These are phyloP conservation scores for Rugosomyces carneus DNA, from an alignment of 1,284 basidiomycete species.

Conservation along the genomic window DNA sequence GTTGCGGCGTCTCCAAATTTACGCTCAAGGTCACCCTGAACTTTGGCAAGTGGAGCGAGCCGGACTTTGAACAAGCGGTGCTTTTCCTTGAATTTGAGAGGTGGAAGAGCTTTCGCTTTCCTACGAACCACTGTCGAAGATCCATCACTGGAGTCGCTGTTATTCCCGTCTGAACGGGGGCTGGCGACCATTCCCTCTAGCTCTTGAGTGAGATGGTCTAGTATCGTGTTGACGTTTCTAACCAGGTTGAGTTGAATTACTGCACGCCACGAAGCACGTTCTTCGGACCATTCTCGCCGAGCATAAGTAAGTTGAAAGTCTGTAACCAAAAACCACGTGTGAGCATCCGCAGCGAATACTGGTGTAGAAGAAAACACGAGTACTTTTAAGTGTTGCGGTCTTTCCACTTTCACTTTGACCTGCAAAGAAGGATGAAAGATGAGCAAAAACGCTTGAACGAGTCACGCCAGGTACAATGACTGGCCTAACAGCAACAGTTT, in stretches of 20 bases:
- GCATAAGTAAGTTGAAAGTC: slow-evolving; percentile 72
- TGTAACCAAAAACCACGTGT: slow-evolving; percentile 19
- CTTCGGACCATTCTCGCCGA: slow-evolving; percentile 57
- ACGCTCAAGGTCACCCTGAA: slow-evolving; percentile 55
- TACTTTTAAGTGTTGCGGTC: slow-evolving; percentile 37
- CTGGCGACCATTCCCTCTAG: slow-evolving; percentile 35
- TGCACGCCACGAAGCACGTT: slow-evolving; percentile 63
- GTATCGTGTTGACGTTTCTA: slow-evolving; percentile 56
- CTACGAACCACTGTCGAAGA: slow-evolving; percentile 22
- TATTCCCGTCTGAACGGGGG: slow-evolving; percentile 10
- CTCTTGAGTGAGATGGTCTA: slow-evolving; percentile 50
- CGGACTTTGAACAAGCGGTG: slow-evolving; percentile 54
- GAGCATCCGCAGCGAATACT: not conserved
- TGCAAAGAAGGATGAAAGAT: slow-evolving; percentile 14
- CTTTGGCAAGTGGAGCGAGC: slow-evolving; percentile 48
- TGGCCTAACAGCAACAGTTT: slow-evolving; percentile 54
- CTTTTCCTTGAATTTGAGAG: slow-evolving; percentile 50
- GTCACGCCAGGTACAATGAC: no score
- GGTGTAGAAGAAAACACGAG: slow-evolving; percentile 1
- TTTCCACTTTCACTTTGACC: slow-evolving; percentile 70
- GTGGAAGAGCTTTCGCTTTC: slow-evolving; percentile 27
- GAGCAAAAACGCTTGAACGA: no score
- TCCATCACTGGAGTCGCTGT: slow-evolving; percentile 32
- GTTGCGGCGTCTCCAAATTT: slow-evolving; percentile 51
- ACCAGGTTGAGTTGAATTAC: slow-evolving; percentile 72